Base-by-base conservation (phyloP, 192 early-diverging fungal species). In the Podila verticillata region DNA sequence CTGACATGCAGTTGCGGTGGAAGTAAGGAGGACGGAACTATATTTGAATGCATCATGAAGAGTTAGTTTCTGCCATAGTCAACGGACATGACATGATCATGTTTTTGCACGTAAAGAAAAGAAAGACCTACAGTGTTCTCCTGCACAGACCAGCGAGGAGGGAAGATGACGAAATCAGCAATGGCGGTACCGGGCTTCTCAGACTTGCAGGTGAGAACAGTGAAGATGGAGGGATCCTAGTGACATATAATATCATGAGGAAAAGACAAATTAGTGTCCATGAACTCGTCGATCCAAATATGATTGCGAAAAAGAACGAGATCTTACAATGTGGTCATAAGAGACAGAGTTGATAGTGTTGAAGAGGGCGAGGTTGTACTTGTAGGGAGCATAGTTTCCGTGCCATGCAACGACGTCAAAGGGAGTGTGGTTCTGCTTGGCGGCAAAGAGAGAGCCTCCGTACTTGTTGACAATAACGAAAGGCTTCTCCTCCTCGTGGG, bases 331-430 rank as follows among this genome's bases (percentile, higher is more conserved):
- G 75, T 98, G 96, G 84, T 97, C 96, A 82, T 86, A 96, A 1
- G 95, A 92, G 24, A 97, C 94, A 8, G 95, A 95, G 77, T 94
- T 94, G 71, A 98, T 83, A 51, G 89, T 91, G 73, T 88, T 91
- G 86, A 98, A 98, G 56, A 89, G 84, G 30, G 87, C 87, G 64
- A 97, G 86, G 81, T 96, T 90, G 81, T 97, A 97, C 82, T 96
- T 97, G 89, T 88, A 98, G 1, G 97, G 97, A 10, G 91, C 93
- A 82, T 97, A 99, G 89, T 99, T 99, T 48, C 97, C 97, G 81
- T 98, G 95, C 95, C 97, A 99, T 15, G 96, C 97, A 30, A 98
- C 96, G 2, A 99, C 96, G 77, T 99, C 95, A 68, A 95, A 99
- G 9, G 96, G 95, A 22, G 92, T 93, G 82, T 99, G 96, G 59